A percentile compares a stretch with the other conserved stretches of the same genome.
Evolutionary conservation across 2,329 filamentous ascomycete species (phyloP).

Genomic region (Nigrograna mackinnonii): DNA sequence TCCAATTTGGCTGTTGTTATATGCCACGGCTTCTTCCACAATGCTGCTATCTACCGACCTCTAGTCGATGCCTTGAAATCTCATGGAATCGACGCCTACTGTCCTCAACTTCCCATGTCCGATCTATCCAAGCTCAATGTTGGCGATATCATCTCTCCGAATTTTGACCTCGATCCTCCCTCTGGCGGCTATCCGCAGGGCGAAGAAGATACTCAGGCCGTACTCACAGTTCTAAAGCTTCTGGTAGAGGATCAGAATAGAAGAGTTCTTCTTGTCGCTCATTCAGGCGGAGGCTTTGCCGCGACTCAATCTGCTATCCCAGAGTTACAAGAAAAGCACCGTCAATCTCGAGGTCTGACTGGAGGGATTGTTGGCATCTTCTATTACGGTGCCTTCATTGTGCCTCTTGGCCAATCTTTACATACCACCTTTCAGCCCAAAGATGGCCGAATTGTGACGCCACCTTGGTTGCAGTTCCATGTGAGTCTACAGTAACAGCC

Average conservation of each 20-base stretch:
- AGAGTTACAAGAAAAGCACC: conserved; percentile 23
- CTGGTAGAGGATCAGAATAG: conserved; percentile 21
- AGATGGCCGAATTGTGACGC: conserved; percentile 6
- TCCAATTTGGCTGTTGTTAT: conserved; percentile 40
- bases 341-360: conserved; percentile 4
- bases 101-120: conserved; percentile 37
- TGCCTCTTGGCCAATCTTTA: conserved; percentile 13
- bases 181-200: conserved; percentile 29
- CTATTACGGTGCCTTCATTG: conserved; percentile 13
- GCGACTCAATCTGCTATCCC: conserved; percentile 34
- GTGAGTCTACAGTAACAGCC: conserved; percentile 5
- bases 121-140: conserved; percentile 23
- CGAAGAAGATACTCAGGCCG: conserved; percentile 8
- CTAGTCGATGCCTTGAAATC: conserved; percentile 23
- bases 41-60: conserved; percentile 29
- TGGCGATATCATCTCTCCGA: conserved; percentile 8
- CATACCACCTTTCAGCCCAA: conserved; percentile 13
- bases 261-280: conserved; percentile 30
- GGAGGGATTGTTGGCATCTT: conserved; percentile 13
- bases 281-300: conserved; percentile 39
- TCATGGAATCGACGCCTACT: conserved; percentile 32
- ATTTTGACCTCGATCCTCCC: conserved; percentile 22
- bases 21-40: conserved; percentile 39
- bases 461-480: conserved; percentile 12
- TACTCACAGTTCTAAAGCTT: conserved; percentile 3